These are phyloP conservation scores for Colletotrichum sp. DNA, from an alignment of 2,329 filamentous ascomycete genomes.

Conservation along the genomic window DNA sequence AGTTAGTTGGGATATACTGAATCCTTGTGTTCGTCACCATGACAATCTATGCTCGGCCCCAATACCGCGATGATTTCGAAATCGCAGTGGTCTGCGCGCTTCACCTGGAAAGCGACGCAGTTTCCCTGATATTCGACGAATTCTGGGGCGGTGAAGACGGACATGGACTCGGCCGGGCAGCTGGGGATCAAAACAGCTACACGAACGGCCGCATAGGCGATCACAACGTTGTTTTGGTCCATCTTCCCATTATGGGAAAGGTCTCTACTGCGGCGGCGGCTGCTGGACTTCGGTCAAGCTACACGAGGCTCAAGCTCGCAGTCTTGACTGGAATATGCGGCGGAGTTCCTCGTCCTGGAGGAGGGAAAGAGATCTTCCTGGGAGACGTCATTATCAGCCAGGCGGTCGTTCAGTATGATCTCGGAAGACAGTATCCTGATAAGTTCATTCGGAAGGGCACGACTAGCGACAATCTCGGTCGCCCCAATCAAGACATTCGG, in stretches of 20 bases:
- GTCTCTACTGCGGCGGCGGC: conserved; percentile 24
- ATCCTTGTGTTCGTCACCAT: not conserved
- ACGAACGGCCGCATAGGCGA: conserved; percentile 25
- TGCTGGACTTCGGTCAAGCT: conserved; percentile 24
- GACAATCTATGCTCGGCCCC: not conserved
- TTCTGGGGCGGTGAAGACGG: conserved; percentile 15
- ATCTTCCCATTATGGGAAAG: conserved; percentile 33
- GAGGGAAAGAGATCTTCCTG: conserved; percentile 21
- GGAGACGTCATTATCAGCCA: conserved; percentile 38
- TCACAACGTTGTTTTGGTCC: conserved; percentile 33
- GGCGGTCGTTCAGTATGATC: conserved; percentile 24
- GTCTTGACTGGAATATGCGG: conserved; percentile 29
- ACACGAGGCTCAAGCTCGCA: conserved; percentile 29
- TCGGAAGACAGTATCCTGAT: conserved; percentile 22
- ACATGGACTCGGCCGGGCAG: conserved; percentile 25
- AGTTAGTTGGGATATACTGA: rapidly evolving
- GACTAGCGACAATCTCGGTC: conserved; percentile 18
- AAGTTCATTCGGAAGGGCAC: conserved; percentile 21
- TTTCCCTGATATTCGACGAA: not conserved
- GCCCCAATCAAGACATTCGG: conserved; percentile 27
- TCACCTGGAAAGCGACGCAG: not conserved
- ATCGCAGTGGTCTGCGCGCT: not conserved
- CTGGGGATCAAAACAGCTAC: conserved; percentile 33
- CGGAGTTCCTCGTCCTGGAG: conserved; percentile 17
- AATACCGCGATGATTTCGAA: not conserved